These are phyloP conservation scores for Pyrus pyrifolia DNA, from an alignment of 306 rosid species.

Conservation along the genomic window DNA sequence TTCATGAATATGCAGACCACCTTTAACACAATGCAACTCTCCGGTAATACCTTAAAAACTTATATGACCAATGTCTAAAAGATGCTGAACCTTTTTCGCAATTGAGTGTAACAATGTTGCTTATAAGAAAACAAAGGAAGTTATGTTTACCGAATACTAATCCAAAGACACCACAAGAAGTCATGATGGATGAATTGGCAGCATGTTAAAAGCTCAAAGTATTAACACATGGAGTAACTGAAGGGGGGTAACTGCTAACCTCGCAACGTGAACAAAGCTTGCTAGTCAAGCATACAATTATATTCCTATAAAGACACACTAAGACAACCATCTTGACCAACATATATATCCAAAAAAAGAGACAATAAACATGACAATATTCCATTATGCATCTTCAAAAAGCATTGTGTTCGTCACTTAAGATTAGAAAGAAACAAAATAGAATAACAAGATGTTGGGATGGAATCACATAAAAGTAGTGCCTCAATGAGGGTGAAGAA, in stretches of 20 bases:
- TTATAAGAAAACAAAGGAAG: background rate
- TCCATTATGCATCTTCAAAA: background rate
- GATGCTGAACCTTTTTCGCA: background rate
- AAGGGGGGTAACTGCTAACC: background rate
- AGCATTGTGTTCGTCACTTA: background rate
- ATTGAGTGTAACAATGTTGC: background rate
- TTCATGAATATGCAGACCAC: background rate
- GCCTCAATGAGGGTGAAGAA: constrained; percentile 28
- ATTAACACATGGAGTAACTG: background rate
- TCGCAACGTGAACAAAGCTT: background rate
- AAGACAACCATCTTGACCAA: background rate
- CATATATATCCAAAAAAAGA: background rate
- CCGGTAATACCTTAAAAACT: background rate
- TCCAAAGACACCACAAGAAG: background rate
- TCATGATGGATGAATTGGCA: background rate
- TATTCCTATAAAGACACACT: background rate
- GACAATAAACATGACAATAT: background rate
- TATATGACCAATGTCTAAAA: background rate
- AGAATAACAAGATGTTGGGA: background rate
- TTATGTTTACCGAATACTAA: background rate
- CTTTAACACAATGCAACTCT: background rate
- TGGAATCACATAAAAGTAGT: background rate
- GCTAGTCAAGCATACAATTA: background rate
- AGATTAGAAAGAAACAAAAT: constrained; percentile 1
- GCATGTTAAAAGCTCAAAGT: background rate